phyloP scores from a whole-genome alignment of 345 rosid species.

The Turnera subulata region DNA sequence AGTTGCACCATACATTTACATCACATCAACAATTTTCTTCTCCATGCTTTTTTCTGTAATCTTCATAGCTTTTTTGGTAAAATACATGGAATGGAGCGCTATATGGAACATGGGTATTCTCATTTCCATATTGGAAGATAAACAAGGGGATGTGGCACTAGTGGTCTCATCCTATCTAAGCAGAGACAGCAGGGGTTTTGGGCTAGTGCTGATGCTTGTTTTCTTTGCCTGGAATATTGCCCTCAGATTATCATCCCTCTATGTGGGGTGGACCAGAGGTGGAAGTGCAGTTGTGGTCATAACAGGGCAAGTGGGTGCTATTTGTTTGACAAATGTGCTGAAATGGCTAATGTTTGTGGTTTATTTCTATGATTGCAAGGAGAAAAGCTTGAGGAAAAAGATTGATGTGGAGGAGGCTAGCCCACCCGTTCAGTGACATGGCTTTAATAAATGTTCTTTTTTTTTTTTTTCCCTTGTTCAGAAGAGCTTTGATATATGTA shows the following conservation, averaged over 20 bases:
- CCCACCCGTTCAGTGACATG: too few relatives aligned
- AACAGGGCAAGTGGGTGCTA: slow-evolving; percentile 6
- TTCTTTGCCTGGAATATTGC: slow-evolving; percentile 20
- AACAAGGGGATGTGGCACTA: slow-evolving; percentile 29
- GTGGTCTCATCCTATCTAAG: slow-evolving; percentile 22
- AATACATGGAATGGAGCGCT: slow-evolving; percentile 37
- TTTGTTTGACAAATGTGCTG: slow-evolving; percentile 17
- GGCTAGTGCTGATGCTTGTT: slow-evolving; percentile 15
- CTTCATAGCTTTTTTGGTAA: slow-evolving; percentile 7
- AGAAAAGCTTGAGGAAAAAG: slow-evolving; percentile 17
- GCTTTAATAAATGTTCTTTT: too few relatives aligned
- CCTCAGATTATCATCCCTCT: slow-evolving; percentile 17
- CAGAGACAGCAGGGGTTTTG: slow-evolving; percentile 26
- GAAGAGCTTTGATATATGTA: too few relatives aligned
- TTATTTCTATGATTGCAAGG: slow-evolving; percentile 28
- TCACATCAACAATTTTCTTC: background rate
- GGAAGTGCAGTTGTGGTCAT: background rate
- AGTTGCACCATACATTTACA: background rate
- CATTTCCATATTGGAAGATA: slow-evolving; percentile 34
- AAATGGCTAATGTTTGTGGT: slow-evolving; percentile 26
- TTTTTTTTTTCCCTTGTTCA: too few relatives aligned
- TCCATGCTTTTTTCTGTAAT: background rate
- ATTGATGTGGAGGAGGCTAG: slow-evolving; percentile 20
- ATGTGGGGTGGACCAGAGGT: slow-evolving; percentile 11
- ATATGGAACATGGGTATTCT: slow-evolving; percentile 33